Percentiles rank a stretch among this genome's conserved stretches.
Conservation (phyloP, 2,329 filamentous ascomycete genomes). For the Hypoxylon sp. region DNA sequence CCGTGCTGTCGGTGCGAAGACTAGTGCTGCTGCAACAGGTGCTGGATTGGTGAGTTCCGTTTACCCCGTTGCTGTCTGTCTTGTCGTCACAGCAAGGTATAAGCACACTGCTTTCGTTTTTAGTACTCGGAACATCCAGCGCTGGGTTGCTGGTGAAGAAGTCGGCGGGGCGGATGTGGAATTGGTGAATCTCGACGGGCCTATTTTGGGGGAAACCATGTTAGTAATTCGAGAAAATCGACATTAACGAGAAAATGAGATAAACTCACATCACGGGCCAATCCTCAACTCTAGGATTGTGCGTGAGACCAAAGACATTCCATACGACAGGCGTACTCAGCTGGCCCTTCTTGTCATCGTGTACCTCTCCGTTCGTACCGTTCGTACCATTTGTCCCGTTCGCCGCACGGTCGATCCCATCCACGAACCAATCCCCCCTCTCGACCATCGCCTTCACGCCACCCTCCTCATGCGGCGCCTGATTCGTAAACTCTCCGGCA, state of each 20-base stretch:
- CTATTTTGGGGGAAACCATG: constrained; percentile 48
- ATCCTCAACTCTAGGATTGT: constrained; percentile 62
- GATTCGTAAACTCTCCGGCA: constrained; percentile 64
- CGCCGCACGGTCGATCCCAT: constrained; percentile 32
- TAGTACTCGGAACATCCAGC: constrained; percentile 57
- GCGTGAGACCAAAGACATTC: constrained; percentile 62
- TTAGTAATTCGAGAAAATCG: constrained; percentile 1
- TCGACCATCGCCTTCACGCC: constrained; percentile 61
- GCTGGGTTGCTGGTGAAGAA: constrained; percentile 62
- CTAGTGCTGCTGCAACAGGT: constrained; percentile 32
- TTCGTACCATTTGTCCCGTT: constrained; percentile 42
- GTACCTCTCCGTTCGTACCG: constrained; percentile 43
- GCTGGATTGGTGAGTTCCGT: constrained; percentile 26
- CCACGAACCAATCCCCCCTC: constrained; percentile 60
- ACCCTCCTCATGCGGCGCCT: constrained; percentile 57
- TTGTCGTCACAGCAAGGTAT: constrained; percentile 48
- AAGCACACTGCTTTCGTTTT: constrained; percentile 57
- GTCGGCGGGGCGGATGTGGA: constrained; percentile 59
- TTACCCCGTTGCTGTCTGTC: constrained; percentile 18
- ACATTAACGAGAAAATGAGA: neutral
- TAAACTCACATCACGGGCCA: constrained; percentile 63
- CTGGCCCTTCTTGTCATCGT: constrained; percentile 52
- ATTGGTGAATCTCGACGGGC: constrained; percentile 62
- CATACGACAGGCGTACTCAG: constrained; percentile 64
- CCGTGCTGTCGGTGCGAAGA: constrained; percentile 39